Percentiles rank a stretch among this genome's conserved stretches.
phyloP scores from a whole-genome alignment of 164 flowering plant genomes.

The Nymphaea thermarum region DNA sequence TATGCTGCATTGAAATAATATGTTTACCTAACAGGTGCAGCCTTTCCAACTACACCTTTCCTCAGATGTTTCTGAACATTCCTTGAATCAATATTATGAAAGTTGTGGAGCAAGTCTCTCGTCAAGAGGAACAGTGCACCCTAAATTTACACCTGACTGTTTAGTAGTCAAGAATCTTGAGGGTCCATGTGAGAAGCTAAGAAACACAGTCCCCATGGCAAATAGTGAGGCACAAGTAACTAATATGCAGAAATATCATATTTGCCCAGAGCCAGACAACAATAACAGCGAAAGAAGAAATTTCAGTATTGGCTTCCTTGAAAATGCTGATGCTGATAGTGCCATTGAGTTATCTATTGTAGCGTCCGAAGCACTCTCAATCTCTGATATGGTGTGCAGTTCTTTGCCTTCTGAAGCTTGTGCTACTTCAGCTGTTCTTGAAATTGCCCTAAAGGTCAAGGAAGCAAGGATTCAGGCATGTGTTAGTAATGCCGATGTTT shows the following conservation, averaged over 20 bases:
- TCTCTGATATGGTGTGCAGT: slow-evolving; percentile 42
- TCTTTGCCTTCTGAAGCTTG: slow-evolving; percentile 17
- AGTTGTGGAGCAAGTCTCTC: slow-evolving; percentile 10
- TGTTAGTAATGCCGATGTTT: slow-evolving; percentile 13
- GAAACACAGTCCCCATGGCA: slow-evolving; percentile 4
- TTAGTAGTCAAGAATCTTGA: slow-evolving; percentile 1
- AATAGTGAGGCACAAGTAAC: slow-evolving; percentile 3
- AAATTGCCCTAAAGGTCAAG: slow-evolving; percentile 62
- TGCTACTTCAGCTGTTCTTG: slow-evolving; percentile 37
- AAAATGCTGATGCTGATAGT: slow-evolving; percentile 24
- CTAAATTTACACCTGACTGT: neutral
- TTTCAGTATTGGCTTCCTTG: slow-evolving; percentile 2
- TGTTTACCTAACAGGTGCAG: slow-evolving; percentile 26
- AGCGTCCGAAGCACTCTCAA: slow-evolving; percentile 80
- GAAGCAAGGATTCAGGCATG: slow-evolving; percentile 31
- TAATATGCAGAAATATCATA: slow-evolving; percentile 4
- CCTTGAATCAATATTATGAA: slow-evolving; percentile 10
- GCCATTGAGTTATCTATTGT: slow-evolving; percentile 67
- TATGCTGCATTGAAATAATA: neutral
- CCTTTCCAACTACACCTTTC: slow-evolving; percentile 52
- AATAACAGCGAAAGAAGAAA: slow-evolving; percentile 12
- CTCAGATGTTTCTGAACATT: slow-evolving; percentile 21
- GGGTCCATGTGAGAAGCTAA: slow-evolving; percentile 1
- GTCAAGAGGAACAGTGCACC: neutral
- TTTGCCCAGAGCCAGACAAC: neutral